Conservation (phyloP, 1,284 basidiomycete species). For the Afroboletus lepidellus region DNA sequence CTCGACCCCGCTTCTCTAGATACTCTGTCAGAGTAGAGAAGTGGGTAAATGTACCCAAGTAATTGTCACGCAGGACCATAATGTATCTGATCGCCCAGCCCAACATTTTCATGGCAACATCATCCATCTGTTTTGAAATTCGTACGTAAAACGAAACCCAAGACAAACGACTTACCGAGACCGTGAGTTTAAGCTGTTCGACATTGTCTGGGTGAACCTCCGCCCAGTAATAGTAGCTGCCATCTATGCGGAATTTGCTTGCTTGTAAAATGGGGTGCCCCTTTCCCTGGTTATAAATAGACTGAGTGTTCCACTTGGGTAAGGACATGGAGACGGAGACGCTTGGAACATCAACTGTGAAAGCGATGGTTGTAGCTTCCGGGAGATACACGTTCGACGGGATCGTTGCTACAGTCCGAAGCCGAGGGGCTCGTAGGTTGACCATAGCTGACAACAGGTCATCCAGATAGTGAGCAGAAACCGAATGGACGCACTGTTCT, state of each 20-base stretch:
- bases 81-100: constrained; percentile 88
- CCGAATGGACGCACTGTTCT: constrained; percentile 58
- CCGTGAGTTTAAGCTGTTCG: constrained; percentile 72
- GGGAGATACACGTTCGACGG: constrained; percentile 75
- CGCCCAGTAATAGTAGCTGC: constrained; percentile 74
- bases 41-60: constrained; percentile 89
- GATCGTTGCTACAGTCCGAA: constrained; percentile 56
- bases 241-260: constrained; percentile 57
- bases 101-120: constrained; percentile 67
- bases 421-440: constrained; percentile 57
- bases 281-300: constrained; percentile 59
- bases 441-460: constrained; percentile 58
- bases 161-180: constrained; percentile 51
- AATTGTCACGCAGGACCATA: constrained; percentile 88
- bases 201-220: constrained; percentile 67
- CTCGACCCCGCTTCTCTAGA: constrained; percentile 60
- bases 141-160: not conserved
- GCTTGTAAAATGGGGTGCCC: constrained; percentile 63
- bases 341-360: constrained; percentile 63
- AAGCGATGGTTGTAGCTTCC: constrained; percentile 64
- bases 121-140: constrained; percentile 39
- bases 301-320: constrained; percentile 87
- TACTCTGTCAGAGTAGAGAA: constrained; percentile 87
- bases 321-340: constrained; percentile 60
- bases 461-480: constrained; percentile 8